Evolutionary conservation across 257 asterid genomes (phyloP).

Genomic region (Mentha longifolia): DNA sequence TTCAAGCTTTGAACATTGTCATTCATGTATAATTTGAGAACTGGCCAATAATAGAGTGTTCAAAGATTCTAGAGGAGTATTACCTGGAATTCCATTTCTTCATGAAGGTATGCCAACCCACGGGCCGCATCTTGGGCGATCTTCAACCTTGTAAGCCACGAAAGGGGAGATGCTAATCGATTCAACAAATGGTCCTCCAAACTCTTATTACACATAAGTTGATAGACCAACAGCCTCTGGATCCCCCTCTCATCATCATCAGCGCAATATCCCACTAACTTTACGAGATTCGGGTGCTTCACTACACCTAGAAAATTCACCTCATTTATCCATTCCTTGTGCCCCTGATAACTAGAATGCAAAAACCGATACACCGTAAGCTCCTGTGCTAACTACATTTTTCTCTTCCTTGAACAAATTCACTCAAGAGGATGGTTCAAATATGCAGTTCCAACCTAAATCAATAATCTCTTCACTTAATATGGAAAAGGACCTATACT

Average conservation of each 20-base stretch:
- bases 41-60: neutral
- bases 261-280: conserved; percentile 89
- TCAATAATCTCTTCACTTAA: neutral
- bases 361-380: conserved; percentile 38
- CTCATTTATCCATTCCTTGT: conserved; percentile 96
- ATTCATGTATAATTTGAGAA: neutral
- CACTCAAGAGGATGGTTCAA: conserved; percentile 3
- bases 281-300: conserved; percentile 88
- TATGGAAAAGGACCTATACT: neutral
- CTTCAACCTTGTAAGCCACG: conserved; percentile 73
- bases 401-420: neutral
- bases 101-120: conserved; percentile 91
- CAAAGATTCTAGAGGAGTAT: neutral
- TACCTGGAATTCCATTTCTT: conserved; percentile 99
- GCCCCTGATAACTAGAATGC: conserved; percentile 97
- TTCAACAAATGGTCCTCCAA: conserved; percentile 81
- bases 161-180: conserved; percentile 64
- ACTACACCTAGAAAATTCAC: conserved; percentile 83
- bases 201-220: conserved; percentile 86
- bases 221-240: conserved; percentile 88
- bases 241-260: conserved; percentile 97
- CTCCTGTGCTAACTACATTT: conserved; percentile 3
- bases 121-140: conserved; percentile 96
- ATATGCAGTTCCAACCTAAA: neutral
- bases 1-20: neutral